Evolutionary conservation across 1,284 basidiomycete species (phyloP).

Genomic region (Kwoniella shivajii): DNA sequence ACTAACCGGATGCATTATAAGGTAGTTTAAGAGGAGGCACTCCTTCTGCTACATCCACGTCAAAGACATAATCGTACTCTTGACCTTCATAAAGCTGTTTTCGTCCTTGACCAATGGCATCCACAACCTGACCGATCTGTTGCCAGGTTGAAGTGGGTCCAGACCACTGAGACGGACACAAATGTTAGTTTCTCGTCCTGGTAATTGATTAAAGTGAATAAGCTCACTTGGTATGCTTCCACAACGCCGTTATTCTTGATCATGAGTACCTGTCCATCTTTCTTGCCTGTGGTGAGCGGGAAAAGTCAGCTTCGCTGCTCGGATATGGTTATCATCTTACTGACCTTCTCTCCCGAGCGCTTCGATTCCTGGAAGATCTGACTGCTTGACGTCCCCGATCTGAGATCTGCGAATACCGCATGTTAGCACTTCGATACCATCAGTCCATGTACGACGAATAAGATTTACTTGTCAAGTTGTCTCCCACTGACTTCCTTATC

Average conservation of each 20-base stretch:
- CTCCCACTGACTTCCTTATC: slow-evolving; percentile 68
- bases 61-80: slow-evolving; percentile 98
- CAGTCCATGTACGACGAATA: too few species aligned
- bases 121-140: slow-evolving; percentile 94
- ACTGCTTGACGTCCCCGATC: slow-evolving; percentile 88
- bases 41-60: slow-evolving; percentile 94
- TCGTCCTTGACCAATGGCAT: slow-evolving; percentile 80
- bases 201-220: not conserved
- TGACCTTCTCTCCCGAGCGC: slow-evolving; percentile 72
- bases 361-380: slow-evolving; percentile 81
- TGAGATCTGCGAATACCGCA: slow-evolving; percentile 61
- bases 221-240: slow-evolving; percentile 78
- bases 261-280: slow-evolving; percentile 91
- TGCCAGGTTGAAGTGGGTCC: slow-evolving; percentile 70
- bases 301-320: slow-evolving; percentile 10
- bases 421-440: not conserved
- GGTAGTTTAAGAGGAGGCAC: slow-evolving; percentile 91
- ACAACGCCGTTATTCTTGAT: slow-evolving; percentile 74
- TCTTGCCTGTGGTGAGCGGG: slow-evolving; percentile 70
- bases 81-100: slow-evolving; percentile 88
- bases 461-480: slow-evolving; percentile 52
- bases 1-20: slow-evolving; percentile 80
- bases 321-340: slow-evolving; percentile 46
- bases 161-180: slow-evolving; percentile 69
- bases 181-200: not conserved